Evolutionary conservation across 1,284 basidiomycete species (phyloP), one percentile per base, ranked within the genome.

Genomic region (Pisolithus thermaeus): DNA sequence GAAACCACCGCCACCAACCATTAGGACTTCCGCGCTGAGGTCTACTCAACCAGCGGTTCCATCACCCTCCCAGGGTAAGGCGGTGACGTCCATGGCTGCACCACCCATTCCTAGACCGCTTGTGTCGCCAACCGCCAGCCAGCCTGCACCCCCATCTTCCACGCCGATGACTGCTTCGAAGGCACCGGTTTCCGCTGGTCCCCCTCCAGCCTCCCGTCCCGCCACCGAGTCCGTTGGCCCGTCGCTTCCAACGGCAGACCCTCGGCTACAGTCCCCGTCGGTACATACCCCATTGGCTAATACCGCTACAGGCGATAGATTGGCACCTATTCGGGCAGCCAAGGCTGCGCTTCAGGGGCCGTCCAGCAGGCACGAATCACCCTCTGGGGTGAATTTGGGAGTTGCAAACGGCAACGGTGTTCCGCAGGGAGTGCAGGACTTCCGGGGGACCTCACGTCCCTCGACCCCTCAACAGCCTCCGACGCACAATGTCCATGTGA

Each of bases 301-400:
- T 14, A 2, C 30, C 7, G 56, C 55, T 6, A 49, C 47, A 2
- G 8, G 40, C 25, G 64, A 66, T 23, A 67, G 63, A 50, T 56
- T 70, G 8, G 64, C 67, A 6, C 64, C 64, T 35, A 68, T 66
- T 50, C 66, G 64, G 25, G 67, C 67, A 23, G 64, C 56, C 4
- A 66, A 69, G 47, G 66, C 65, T 2, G 53, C 60, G 3, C 52
- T 66, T 22, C 23, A 27, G 20, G 28, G 28, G 3, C 16, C 27
- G 18, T 14, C 18, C 32, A 22, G 43, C 27, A n/a, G 28, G 9
- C n/a, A n/a, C 28, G 27, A 45, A 28, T 22, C 35, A 11, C 30
- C 30, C 9, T 30, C 30, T 30, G 30, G 30, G 8, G 30, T 30
- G 11, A 30, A 30, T 30, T 30, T 30, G 8, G 30, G 30, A 9